These are phyloP conservation scores for Rhododendron ovatum DNA, from an alignment of 148 eudicot genomes.

Conservation along the genomic window DNA sequence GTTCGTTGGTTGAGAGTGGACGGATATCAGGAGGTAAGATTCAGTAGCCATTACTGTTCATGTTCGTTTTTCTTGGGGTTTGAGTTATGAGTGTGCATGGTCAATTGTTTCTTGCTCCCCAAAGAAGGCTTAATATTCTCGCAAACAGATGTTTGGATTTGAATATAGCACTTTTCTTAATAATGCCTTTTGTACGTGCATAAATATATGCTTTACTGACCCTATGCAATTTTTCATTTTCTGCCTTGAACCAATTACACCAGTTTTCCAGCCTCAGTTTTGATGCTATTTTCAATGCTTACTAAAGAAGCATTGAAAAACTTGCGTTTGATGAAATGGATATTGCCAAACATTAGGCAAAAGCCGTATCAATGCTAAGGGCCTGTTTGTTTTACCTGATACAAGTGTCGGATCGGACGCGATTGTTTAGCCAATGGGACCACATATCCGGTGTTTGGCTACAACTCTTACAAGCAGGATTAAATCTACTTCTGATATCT, in stretches of 20 bases:
- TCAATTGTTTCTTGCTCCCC: background rate
- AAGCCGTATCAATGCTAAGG: background rate
- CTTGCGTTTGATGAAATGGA: background rate
- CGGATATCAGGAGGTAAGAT: slow-evolving; percentile 46
- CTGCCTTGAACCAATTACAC: background rate
- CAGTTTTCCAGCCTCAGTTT: background rate
- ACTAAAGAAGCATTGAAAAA: background rate
- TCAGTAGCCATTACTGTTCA: background rate
- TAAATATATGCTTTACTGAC: background rate
- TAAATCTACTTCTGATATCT: background rate
- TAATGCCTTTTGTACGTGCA: background rate
- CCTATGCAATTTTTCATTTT: background rate
- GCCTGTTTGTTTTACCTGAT: background rate
- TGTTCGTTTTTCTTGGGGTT: background rate
- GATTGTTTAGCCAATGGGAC: background rate
- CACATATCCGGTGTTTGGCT: background rate
- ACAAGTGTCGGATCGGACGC: background rate
- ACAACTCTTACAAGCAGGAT: background rate
- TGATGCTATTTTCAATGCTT: background rate
- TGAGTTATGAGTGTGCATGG: background rate
- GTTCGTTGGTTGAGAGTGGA: slow-evolving; percentile 32
- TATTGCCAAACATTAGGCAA: background rate
- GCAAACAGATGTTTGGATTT: background rate
- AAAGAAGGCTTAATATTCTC: background rate
- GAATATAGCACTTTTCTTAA: background rate